Conservation (phyloP, 352 stramenopile genomes). For the Globisporangium abappressorium region DNA sequence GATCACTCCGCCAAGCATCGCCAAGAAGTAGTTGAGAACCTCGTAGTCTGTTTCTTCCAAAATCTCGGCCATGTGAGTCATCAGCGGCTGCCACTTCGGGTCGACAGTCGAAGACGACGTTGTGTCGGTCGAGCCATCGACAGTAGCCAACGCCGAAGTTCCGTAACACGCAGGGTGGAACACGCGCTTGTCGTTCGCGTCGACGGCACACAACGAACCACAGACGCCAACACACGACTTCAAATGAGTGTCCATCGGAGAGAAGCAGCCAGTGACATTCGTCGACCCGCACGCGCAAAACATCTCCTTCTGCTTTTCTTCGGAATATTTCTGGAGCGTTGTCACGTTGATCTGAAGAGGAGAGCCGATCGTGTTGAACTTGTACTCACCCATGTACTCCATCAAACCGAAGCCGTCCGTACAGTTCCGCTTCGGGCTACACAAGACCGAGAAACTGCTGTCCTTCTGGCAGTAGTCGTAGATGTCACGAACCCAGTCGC, state of each 20-base stretch:
- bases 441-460: slow-evolving; percentile 53
- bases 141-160: slow-evolving; percentile 30
- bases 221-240: slow-evolving; percentile 52
- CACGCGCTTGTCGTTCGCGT: slow-evolving; percentile 25
- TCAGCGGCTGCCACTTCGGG: slow-evolving; percentile 38
- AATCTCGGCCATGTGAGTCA: slow-evolving; percentile 34
- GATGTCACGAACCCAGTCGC: slow-evolving; percentile 60
- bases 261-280: slow-evolving; percentile 42
- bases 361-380: slow-evolving; percentile 57
- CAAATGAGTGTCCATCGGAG: slow-evolving; percentile 43
- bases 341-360: slow-evolving; percentile 64
- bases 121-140: slow-evolving; percentile 17
- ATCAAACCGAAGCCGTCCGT: slow-evolving; percentile 51
- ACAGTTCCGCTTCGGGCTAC: slow-evolving; percentile 52
- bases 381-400: slow-evolving; percentile 61
- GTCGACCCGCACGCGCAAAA: slow-evolving; percentile 44
- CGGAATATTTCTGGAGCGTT: slow-evolving; percentile 32
- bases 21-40: slow-evolving; percentile 49
- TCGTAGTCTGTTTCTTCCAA: slow-evolving; percentile 39
- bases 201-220: slow-evolving; percentile 44
- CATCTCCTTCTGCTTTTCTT: slow-evolving; percentile 27
- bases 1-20: slow-evolving; percentile 37
- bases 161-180: slow-evolving; percentile 31
- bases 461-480: slow-evolving; percentile 65
- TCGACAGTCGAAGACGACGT: slow-evolving; percentile 18